A percentile compares a stretch with the other conserved stretches of the same genome.
These are phyloP conservation scores for Chionographis japonica DNA, from an alignment of 106 monocot species.

Conservation along the genomic window DNA sequence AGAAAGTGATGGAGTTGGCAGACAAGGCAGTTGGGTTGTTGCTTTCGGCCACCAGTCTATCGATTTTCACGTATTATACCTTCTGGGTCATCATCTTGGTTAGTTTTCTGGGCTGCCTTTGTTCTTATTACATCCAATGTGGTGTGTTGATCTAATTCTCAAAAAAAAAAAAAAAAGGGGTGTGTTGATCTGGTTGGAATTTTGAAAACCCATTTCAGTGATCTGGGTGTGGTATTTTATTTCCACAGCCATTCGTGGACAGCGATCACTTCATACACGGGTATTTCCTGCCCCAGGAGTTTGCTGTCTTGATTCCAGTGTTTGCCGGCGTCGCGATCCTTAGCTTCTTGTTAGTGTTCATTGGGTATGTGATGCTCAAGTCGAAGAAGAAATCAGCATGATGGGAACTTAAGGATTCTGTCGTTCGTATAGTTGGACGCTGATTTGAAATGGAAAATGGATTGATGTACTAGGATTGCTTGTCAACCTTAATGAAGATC, in stretches of 20 bases:
- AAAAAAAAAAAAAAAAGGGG: neutral
- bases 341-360: slow-evolving; percentile 62
- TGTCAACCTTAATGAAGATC: too few relatives aligned
- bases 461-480: too few relatives aligned
- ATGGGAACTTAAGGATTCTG: neutral
- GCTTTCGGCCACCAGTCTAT: slow-evolving; percentile 59
- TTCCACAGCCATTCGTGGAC: slow-evolving; percentile 89
- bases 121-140: neutral
- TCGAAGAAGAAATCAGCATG: slow-evolving; percentile 66
- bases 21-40: slow-evolving; percentile 85
- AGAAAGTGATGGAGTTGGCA: slow-evolving; percentile 67
- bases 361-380: slow-evolving; percentile 82
- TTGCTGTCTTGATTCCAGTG: slow-evolving; percentile 78
- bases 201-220: too few relatives aligned
- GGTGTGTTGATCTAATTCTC: neutral
- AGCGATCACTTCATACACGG: slow-evolving; percentile 78
- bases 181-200: neutral
- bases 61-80: slow-evolving; percentile 91
- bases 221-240: neutral
- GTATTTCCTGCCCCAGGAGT: slow-evolving; percentile 88
- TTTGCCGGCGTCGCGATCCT: slow-evolving; percentile 69
- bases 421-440: too few relatives aligned
- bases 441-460: too few relatives aligned
- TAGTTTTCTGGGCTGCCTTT: slow-evolving; percentile 7
- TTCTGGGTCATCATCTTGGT: slow-evolving; percentile 96